These are phyloP conservation scores for Penicillium longicatenatum DNA, from an alignment of 495 filamentous ascomycete genomes.

Conservation along the genomic window DNA sequence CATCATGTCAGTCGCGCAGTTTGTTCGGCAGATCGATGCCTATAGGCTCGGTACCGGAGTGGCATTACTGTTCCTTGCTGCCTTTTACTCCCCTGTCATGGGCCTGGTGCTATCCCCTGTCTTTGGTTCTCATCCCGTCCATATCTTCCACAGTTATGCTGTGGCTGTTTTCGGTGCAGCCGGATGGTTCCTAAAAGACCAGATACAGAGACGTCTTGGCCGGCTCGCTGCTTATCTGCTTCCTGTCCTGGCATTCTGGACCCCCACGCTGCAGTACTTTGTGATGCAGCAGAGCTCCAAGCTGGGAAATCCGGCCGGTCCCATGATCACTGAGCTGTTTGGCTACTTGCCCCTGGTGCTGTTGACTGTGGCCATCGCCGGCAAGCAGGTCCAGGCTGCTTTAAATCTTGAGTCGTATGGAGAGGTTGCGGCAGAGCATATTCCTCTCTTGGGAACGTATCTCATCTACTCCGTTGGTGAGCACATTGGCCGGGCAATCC, in stretches of 20 bases:
- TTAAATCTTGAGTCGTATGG: conserved; percentile 57
- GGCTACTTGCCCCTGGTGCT: conserved; percentile 75
- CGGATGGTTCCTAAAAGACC: conserved; percentile 62
- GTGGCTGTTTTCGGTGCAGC: conserved; percentile 62
- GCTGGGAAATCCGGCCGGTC: conserved; percentile 69
- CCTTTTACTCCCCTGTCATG: conserved; percentile 72
- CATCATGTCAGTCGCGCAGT: conserved; percentile 31
- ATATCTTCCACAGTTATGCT: conserved; percentile 68
- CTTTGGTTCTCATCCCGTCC: conserved; percentile 78
- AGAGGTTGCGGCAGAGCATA: conserved; percentile 55
- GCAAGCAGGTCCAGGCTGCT: conserved; percentile 59
- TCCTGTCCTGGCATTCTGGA: conserved; percentile 71
- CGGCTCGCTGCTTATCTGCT: conserved; percentile 49
- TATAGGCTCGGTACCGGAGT: conserved; percentile 35
- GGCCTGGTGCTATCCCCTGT: conserved; percentile 76
- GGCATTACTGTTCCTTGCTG: conserved; percentile 65
- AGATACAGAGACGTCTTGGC: conserved; percentile 43
- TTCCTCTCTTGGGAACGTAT: conserved; percentile 63
- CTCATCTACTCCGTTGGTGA: conserved; percentile 63
- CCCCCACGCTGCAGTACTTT: conserved; percentile 69
- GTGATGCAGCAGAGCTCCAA: conserved; percentile 62
- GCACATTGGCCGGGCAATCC: conserved; percentile 45
- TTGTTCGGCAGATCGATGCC: conserved; percentile 32
- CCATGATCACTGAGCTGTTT: conserved; percentile 69
- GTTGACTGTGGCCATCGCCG: conserved; percentile 64